Evolutionary conservation across 108 stramenopile genomes (phyloP).

Genomic region (Bacterosira constricta): DNA sequence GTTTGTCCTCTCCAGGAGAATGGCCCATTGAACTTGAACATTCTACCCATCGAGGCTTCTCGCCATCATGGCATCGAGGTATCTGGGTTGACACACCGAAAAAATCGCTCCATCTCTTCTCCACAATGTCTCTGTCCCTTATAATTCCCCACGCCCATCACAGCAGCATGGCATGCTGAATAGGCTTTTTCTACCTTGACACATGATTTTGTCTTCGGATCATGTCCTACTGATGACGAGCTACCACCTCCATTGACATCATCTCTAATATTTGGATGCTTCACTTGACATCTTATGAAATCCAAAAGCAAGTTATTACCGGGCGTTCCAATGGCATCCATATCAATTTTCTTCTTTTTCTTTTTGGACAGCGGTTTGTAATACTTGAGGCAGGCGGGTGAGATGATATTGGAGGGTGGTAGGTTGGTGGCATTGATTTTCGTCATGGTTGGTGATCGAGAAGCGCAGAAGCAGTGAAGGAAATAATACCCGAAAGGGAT

Average conservation of each 20-base stretch:
- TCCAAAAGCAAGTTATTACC: constrained; percentile 30
- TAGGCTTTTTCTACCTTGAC: constrained; percentile 31
- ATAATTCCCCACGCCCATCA: constrained; percentile 48
- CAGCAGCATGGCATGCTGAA: constrained; percentile 26
- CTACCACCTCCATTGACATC: background rate
- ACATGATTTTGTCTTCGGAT: constrained; percentile 7
- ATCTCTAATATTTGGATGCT: constrained; percentile 16
- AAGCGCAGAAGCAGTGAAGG: too few relatives aligned
- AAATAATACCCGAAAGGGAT: too few relatives aligned
- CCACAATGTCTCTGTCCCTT: constrained; percentile 48
- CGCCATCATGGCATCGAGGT: background rate
- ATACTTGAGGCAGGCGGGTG: constrained; percentile 13
- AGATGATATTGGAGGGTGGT: background rate
- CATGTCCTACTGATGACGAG: background rate
- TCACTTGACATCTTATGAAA: constrained; percentile 33
- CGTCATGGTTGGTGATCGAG: background rate
- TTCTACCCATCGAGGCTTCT: too few relatives aligned
- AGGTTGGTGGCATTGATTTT: constrained; percentile 7
- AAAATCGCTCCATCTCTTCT: constrained; percentile 31
- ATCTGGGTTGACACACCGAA: constrained; percentile 17
- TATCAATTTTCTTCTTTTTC: constrained; percentile 32
- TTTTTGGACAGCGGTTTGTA: constrained; percentile 9
- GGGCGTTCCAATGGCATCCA: constrained; percentile 29
- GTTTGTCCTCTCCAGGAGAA: too few relatives aligned
- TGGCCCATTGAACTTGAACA: too few relatives aligned